These are phyloP conservation scores for Auricularia sp. DNA, from an alignment of 768 basidiomycete genomes.

Conservation along the genomic window DNA sequence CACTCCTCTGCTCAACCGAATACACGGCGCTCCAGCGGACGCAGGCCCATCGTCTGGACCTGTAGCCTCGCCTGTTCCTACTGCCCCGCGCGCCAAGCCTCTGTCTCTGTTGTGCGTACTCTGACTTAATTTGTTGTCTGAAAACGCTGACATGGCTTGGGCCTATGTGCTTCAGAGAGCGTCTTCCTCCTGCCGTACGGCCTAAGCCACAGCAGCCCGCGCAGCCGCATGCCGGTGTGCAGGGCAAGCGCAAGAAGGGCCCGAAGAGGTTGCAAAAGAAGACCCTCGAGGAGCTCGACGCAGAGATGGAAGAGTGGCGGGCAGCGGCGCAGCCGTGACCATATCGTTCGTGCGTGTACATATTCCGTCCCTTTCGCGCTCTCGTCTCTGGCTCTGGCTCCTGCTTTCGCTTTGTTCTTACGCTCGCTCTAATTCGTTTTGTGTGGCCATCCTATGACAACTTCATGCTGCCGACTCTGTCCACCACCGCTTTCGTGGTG, in stretches of 20 bases:
- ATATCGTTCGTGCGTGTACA: too few species aligned
- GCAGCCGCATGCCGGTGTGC: not conserved
- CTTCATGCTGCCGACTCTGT: too few species aligned
- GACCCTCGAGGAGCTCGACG: slow-evolving; percentile 1
- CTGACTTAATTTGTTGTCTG: not conserved
- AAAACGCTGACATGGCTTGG: too few species aligned
- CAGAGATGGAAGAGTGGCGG: not conserved
- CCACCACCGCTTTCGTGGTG: too few species aligned
- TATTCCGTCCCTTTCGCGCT: too few species aligned
- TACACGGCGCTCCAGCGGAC: not conserved
- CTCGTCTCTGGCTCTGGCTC: too few species aligned
- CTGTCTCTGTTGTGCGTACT: not conserved
- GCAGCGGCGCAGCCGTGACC: not conserved
- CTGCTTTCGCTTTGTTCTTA: too few species aligned
- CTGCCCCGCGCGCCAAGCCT: not conserved
- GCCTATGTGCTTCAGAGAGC: not conserved
- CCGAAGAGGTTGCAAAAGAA: not conserved
- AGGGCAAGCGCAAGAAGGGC: not conserved
- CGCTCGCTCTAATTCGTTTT: too few species aligned
- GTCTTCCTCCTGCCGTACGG: not conserved
- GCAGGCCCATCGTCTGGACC: not conserved
- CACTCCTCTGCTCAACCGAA: not conserved
- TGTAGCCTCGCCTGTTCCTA: not conserved
- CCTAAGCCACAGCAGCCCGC: not conserved
- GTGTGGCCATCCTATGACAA: not conserved